Base-by-base conservation (phyloP, 345 rosid species). In the Salix arbutifolia region DNA sequence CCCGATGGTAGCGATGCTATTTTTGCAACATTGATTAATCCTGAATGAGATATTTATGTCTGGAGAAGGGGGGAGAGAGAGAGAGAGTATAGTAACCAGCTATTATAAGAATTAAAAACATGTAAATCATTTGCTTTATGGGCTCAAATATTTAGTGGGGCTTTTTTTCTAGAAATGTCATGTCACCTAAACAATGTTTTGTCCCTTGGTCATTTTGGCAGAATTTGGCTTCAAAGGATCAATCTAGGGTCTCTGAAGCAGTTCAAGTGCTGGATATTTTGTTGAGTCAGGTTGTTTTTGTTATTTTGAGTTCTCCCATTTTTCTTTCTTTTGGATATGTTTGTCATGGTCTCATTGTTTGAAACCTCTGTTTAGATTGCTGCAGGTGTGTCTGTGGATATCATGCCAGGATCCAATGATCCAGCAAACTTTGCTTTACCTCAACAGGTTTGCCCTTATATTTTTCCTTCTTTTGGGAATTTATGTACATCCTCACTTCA, bases 351-450 rank as follows among this genome's bases (percentile, higher is more conserved):
- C 16, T 35, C 56, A 50, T 65, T 66, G 56, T 65, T 80, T 83
- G 52, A 75, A 44, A 61, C 64, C 40, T 61, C 64, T 80, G 35
- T 83, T 76, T 81, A 96, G 99, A 87, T 96, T 80, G 97, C 97
- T 80, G 95, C 98, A 80, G 91, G 97, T 69, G 79, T 94, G 79
- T 88, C 96, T 69, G 75, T 94, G 85, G 99, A 92, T 88, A 91
- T 96, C 83, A 91, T 96, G 97, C 96, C 99, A 11, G 99, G 99
- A 81, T 76, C 86, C 58, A 78, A 86, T 78, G 99, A 96, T 85
- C 97, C 99, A 44, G 98, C 99, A 74, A 96, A 96, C 82, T 94
- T 89, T 69, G 74, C 96, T 42, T 87, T 96, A 74, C 99, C 99
- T 78, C 98, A 96, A 81, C 97, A 92, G 98, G 99, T 96, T 79